These are phyloP conservation scores for Alternaria gaisen DNA, from an alignment of 2,329 filamentous ascomycete species.

Conservation along the genomic window DNA sequence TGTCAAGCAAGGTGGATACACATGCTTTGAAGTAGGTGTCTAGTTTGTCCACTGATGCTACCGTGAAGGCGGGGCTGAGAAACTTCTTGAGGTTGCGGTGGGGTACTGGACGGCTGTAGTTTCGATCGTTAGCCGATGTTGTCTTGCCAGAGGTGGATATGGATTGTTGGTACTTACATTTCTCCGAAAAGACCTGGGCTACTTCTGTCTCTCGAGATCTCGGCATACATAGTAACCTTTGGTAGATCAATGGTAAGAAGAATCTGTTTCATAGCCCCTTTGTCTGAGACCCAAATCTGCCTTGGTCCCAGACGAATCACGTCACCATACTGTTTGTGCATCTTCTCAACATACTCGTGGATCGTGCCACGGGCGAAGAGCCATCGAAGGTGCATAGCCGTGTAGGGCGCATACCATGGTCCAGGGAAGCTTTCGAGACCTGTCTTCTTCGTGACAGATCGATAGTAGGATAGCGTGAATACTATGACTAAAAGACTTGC, in stretches of 20 bases:
- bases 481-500: neutral
- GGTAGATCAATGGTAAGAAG: conserved; percentile 4
- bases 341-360: conserved; percentile 3
- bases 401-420: conserved; percentile 8
- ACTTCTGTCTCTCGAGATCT: conserved; percentile 6
- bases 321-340: conserved; percentile 5
- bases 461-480: conserved; percentile 2
- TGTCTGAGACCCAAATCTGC: conserved; percentile 4
- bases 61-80: conserved; percentile 5
- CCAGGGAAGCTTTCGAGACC: conserved; percentile 5
- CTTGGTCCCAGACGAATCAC: conserved; percentile 5
- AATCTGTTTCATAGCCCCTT: conserved; percentile 8
- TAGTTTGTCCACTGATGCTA: conserved; percentile 1
- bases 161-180: neutral
- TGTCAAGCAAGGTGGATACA: conserved; percentile 1
- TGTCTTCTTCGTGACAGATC: conserved; percentile 1
- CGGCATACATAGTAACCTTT: conserved; percentile 8
- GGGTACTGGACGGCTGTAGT: neutral
- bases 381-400: conserved; percentile 9
- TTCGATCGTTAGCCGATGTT: neutral
- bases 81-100: conserved; percentile 3
- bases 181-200: conserved; percentile 6
- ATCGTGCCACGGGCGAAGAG: conserved; percentile 7
- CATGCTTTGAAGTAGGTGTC: conserved; percentile 10
- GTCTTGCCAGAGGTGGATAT: neutral